Percentiles rank a stretch among this genome's conserved stretches.
phyloP scores from a whole-genome alignment of 1,139 yeast genomes.

The Kodamaea arcana region DNA sequence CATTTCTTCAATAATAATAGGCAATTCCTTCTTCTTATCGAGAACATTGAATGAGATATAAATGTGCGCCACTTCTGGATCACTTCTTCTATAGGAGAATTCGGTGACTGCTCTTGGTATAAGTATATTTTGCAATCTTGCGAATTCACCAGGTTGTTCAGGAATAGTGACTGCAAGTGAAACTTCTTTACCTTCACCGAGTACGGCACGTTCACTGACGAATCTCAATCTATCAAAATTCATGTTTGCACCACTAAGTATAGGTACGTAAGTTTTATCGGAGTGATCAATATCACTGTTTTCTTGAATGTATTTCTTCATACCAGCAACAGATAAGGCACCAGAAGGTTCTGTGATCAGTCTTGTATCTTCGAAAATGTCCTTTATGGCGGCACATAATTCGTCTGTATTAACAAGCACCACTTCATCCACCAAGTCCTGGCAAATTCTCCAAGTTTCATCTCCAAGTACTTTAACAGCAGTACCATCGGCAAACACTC shows the following conservation, averaged over 20 bases:
- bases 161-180: conserved; percentile 88
- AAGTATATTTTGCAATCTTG: conserved; percentile 65
- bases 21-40: conserved; percentile 58
- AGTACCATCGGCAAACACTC: conserved; percentile 99
- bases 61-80: conserved; percentile 62
- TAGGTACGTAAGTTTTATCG: conserved; percentile 73
- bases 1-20: conserved; percentile 37
- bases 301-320: conserved; percentile 69
- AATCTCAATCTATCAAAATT: conserved; percentile 93
- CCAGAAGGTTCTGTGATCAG: conserved; percentile 96
- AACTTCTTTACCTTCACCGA: conserved; percentile 97
- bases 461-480: conserved; percentile 89
- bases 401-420: conserved; percentile 89
- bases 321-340: conserved; percentile 91
- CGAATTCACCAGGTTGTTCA: conserved; percentile 87
- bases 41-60: conserved; percentile 84
- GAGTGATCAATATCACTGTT: conserved; percentile 71
- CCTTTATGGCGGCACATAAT: conserved; percentile 96
- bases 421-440: conserved; percentile 80
- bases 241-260: conserved; percentile 96
- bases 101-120: conserved; percentile 91
- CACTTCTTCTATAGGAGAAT: conserved; percentile 76
- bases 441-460: conserved; percentile 82
- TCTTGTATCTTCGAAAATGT: conserved; percentile 92
- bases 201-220: conserved; percentile 95